A percentile compares a stretch with the other conserved stretches of the same genome.
phyloP scores from a whole-genome alignment of 495 filamentous ascomycete species.

The Penicillium chermesinum region DNA sequence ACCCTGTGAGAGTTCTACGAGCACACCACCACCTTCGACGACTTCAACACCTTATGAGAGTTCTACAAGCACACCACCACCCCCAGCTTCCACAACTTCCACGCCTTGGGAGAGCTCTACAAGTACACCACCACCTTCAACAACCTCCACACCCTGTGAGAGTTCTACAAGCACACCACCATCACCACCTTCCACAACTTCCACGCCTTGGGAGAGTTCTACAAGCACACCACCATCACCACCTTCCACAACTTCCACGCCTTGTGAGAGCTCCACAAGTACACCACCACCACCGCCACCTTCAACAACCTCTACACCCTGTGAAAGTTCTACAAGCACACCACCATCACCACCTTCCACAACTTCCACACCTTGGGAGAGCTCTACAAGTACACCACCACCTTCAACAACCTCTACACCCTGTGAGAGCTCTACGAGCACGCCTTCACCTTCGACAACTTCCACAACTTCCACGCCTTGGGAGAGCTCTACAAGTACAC shows the following conservation, averaged over 20 bases:
- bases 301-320: neutral
- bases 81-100: neutral
- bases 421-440: constrained; percentile 8
- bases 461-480: constrained; percentile 12
- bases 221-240: no score
- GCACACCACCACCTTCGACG: no score
- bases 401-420: constrained; percentile 8
- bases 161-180: no score
- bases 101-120: no score
- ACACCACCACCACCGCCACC: neutral
- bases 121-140: neutral
- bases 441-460: no score
- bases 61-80: neutral
- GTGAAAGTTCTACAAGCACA: neutral
- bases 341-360: neutral
- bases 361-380: constrained; percentile 8
- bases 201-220: no score
- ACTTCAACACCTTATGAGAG: no score
- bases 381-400: neutral
- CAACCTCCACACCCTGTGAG: neutral
- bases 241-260: no score
- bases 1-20: no score
- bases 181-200: no score
- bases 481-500: constrained; percentile 10
- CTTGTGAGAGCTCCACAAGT: no score